Evolutionary conservation across 1,284 basidiomycete species (phyloP).

Genomic region (Entoloma clypeatum): DNA sequence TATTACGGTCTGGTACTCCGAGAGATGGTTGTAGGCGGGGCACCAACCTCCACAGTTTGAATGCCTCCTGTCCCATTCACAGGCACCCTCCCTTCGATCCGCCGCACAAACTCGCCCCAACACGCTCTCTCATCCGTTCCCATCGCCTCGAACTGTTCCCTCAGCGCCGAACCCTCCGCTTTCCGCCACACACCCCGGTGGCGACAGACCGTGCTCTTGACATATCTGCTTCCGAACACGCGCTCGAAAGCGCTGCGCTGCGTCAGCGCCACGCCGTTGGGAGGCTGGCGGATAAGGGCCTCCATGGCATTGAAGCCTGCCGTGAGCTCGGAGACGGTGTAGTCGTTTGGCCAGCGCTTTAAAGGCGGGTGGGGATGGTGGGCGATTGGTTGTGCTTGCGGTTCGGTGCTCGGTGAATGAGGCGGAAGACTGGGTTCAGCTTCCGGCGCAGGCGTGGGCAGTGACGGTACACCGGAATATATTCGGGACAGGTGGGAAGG

Average conservation of each 20-base stretch:
- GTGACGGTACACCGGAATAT: too few species aligned
- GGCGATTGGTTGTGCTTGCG: slow-evolving; percentile 34
- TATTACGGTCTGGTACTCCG: too few species aligned
- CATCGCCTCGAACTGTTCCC: slow-evolving; percentile 49
- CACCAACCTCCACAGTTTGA: too few species aligned
- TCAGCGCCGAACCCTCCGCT: slow-evolving; percentile 43
- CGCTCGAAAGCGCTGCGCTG: slow-evolving; percentile 61
- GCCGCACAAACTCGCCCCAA: slow-evolving; percentile 63
- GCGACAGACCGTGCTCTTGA: slow-evolving; percentile 66
- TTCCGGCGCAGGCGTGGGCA: slow-evolving; percentile 15
- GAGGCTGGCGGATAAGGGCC: slow-evolving; percentile 37
- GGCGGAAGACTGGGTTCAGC: slow-evolving; percentile 17
- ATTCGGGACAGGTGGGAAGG: too few species aligned
- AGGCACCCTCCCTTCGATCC: slow-evolving; percentile 43
- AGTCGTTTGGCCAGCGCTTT: slow-evolving; percentile 71
- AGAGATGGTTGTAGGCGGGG: too few species aligned
- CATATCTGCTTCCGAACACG: slow-evolving; percentile 61
- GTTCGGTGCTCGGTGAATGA: slow-evolving; percentile 21
- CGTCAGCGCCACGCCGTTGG: slow-evolving; percentile 38
- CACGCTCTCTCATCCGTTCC: slow-evolving; percentile 53
- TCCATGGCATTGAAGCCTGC: slow-evolving; percentile 57
- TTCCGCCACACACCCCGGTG: slow-evolving; percentile 61
- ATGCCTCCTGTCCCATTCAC: too few species aligned
- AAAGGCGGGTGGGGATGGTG: slow-evolving; percentile 53
- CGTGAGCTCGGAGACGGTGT: slow-evolving; percentile 58